phyloP scores from a whole-genome alignment of 2,329 filamentous ascomycete species.

The Lasiodiplodia gonubiensis region DNA sequence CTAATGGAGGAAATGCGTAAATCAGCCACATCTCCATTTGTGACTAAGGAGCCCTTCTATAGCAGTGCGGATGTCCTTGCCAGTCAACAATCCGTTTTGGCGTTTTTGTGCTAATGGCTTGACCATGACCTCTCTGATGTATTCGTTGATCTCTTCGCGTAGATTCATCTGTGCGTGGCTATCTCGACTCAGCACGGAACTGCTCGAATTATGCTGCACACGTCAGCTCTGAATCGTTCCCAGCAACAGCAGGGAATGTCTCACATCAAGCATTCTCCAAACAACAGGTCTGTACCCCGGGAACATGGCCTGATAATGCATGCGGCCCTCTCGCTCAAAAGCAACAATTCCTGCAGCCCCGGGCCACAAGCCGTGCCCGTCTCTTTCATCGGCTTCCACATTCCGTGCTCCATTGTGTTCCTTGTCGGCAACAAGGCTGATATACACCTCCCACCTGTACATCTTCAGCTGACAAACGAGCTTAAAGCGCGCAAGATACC shows the following conservation, averaged over 20 bases:
- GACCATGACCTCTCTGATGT: background rate
- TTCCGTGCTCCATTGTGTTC: constrained; percentile 5
- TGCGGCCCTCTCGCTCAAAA: background rate
- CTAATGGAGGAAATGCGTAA: background rate
- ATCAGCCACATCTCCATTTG: background rate
- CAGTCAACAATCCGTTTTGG: background rate
- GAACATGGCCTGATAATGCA: background rate
- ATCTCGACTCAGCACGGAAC: background rate
- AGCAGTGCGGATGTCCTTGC: background rate
- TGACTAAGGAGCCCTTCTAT: background rate
- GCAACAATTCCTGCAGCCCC: background rate
- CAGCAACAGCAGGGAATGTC: background rate
- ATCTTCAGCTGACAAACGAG: background rate
- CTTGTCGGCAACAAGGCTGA: background rate
- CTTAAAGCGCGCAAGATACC: constrained; percentile 2
- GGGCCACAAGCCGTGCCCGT: background rate
- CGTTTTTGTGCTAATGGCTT: background rate
- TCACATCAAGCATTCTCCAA: background rate
- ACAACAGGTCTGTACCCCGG: background rate
- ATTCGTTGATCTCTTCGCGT: background rate
- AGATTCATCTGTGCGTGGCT: background rate
- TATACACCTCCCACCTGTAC: constrained; percentile 6
- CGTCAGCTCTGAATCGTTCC: background rate
- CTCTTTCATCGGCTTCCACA: background rate
- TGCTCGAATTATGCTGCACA: background rate